These are phyloP conservation scores for Cucurbita pepo DNA, from an alignment of 306 rosid genomes.

Conservation along the genomic window DNA sequence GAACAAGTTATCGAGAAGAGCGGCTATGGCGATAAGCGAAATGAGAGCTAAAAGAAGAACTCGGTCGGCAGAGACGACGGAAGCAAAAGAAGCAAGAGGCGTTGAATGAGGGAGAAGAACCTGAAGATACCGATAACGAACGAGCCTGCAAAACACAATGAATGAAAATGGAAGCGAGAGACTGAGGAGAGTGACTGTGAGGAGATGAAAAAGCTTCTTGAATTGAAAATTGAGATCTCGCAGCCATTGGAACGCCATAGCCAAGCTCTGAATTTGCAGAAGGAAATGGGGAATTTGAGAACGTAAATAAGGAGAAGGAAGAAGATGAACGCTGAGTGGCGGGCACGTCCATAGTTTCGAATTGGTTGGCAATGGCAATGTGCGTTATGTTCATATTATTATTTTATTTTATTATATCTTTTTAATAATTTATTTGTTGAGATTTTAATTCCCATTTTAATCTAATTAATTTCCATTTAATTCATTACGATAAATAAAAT, in stretches of 20 bases:
- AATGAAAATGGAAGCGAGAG: slow-evolving; percentile 67
- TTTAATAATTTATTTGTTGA: no score
- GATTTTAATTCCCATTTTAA: no score
- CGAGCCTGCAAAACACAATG: slow-evolving; percentile 51
- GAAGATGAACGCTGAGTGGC: slow-evolving; percentile 19
- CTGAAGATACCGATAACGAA: slow-evolving; percentile 17
- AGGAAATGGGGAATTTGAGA: not conserved
- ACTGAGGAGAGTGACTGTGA: slow-evolving; percentile 44
- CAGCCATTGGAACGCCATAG: slow-evolving; percentile 8
- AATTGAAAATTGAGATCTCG: slow-evolving; percentile 15
- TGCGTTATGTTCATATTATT: not conserved
- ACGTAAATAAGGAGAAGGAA: slow-evolving; percentile 11
- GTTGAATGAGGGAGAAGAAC: not conserved
- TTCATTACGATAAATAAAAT: no score
- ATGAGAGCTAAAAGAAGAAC: slow-evolving; percentile 30
- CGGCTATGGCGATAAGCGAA: slow-evolving; percentile 21
- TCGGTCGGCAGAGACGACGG: slow-evolving; percentile 17
- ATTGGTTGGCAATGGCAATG: slow-evolving; percentile 23
- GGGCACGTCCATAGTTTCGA: slow-evolving; percentile 36
- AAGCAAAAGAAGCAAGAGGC: slow-evolving; percentile 6
- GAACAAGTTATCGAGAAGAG: slow-evolving; percentile 34
- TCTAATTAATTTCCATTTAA: no score
- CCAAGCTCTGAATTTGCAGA: not conserved
- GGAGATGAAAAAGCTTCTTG: slow-evolving; percentile 32
- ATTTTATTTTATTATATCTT: not conserved